Conservation (phyloP, 73 alveolate genomes). For the Paramecium caudatum region DNA sequence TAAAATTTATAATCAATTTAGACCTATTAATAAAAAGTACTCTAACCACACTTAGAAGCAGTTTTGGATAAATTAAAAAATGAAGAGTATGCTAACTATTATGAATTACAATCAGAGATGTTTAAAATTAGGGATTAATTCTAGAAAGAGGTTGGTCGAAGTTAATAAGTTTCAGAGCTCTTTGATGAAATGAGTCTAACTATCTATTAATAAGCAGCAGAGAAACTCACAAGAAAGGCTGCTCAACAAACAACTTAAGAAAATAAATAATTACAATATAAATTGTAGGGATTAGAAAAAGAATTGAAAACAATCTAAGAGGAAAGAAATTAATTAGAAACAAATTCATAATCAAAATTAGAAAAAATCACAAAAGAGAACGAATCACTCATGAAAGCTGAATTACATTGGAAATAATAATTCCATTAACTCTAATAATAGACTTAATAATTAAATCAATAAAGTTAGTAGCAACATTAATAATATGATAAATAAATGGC, state of each 20-base stretch:
- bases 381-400: neutral
- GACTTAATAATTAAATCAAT: neutral
- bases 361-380: slow-evolving; percentile 29
- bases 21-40: slow-evolving; percentile 54
- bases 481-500: slow-evolving; percentile 72
- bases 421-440: slow-evolving; percentile 4
- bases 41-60: slow-evolving; percentile 13
- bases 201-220: slow-evolving; percentile 66
- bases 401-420: slow-evolving; percentile 11
- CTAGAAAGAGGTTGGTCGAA: slow-evolving; percentile 63
- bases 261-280: slow-evolving; percentile 54
- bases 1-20: neutral
- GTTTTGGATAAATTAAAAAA: slow-evolving; percentile 65
- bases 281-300: slow-evolving; percentile 42
- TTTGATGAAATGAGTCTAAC: slow-evolving; percentile 69
- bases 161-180: slow-evolving; percentile 30
- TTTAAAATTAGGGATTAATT: slow-evolving; percentile 71
- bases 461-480: neutral
- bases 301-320: slow-evolving; percentile 33
- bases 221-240: slow-evolving; percentile 56
- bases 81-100: slow-evolving; percentile 72
- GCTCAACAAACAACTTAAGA: slow-evolving; percentile 20
- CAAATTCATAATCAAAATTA: slow-evolving; percentile 4
- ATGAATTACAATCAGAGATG: slow-evolving; percentile 68
- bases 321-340: slow-evolving; percentile 25